Conservation (phyloP, 1,284 basidiomycete genomes). For the Sparassis latifolia region DNA sequence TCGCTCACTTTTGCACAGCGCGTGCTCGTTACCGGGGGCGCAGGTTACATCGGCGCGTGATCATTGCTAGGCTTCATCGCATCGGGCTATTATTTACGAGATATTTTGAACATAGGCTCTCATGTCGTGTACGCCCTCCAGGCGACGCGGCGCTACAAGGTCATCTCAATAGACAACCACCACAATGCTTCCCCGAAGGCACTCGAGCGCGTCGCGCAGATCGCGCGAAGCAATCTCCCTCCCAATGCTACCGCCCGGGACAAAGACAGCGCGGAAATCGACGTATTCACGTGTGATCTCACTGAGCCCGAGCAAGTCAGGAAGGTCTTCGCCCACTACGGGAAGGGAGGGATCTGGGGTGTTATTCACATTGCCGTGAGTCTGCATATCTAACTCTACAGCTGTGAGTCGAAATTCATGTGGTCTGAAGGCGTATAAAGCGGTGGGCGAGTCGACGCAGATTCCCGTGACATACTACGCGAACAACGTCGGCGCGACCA, state of each 20-base stretch:
- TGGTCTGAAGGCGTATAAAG: slow-evolving; percentile 80
- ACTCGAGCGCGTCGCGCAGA: slow-evolving; percentile 67
- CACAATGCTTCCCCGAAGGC: slow-evolving; percentile 84
- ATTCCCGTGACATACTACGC: slow-evolving; percentile 90
- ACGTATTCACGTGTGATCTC: slow-evolving; percentile 69
- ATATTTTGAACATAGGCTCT: slow-evolving; percentile 50
- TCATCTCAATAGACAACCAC: slow-evolving; percentile 90
- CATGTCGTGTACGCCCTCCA: slow-evolving; percentile 87
- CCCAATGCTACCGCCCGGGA: slow-evolving; percentile 58
- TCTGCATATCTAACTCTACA: slow-evolving; percentile 9
- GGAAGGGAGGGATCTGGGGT: slow-evolving; percentile 93
- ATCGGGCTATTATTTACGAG: no score
- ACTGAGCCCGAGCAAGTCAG: slow-evolving; percentile 67
- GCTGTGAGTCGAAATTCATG: no score
- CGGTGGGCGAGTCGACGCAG: slow-evolving; percentile 96
- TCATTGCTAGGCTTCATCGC: no score
- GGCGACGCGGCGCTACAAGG: slow-evolving; percentile 83
- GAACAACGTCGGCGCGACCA: slow-evolving; percentile 85
- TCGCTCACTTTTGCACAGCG: slow-evolving; percentile 32
- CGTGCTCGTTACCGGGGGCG: slow-evolving; percentile 77
- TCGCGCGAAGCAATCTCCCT: slow-evolving; percentile 69
- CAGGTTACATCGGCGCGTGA: slow-evolving; percentile 74
- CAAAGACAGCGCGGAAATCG: slow-evolving; percentile 63
- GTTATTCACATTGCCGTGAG: slow-evolving; percentile 91
- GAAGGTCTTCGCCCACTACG: slow-evolving; percentile 77